These are phyloP conservation scores for Gilbertella persicaria DNA, from an alignment of 371 early-diverging fungal species.

Conservation along the genomic window DNA sequence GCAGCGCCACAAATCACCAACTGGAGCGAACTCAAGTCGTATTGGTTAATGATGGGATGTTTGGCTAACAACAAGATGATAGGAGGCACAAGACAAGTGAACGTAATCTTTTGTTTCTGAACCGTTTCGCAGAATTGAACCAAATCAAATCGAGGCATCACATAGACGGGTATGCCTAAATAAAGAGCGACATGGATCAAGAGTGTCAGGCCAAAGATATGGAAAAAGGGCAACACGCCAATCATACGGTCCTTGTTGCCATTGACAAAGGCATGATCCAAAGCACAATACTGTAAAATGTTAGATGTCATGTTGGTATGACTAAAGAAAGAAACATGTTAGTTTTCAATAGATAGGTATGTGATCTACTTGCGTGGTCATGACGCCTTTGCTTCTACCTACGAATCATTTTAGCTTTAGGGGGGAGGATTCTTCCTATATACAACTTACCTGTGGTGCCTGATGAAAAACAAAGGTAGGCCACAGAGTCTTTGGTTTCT, in stretches of 20 bases:
- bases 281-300: slow-evolving; percentile 51
- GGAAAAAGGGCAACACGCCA: slow-evolving; percentile 80
- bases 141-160: slow-evolving; percentile 73
- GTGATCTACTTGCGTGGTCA: slow-evolving; percentile 56
- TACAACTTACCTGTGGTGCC: slow-evolving; percentile 70
- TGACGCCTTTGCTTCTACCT: slow-evolving; percentile 75
- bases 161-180: slow-evolving; percentile 43
- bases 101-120: slow-evolving; percentile 59
- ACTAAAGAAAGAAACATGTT: slow-evolving; percentile 10
- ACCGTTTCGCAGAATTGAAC: slow-evolving; percentile 55
- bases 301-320: slow-evolving; percentile 80
- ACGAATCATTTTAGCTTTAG: no score
- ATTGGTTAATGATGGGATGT: slow-evolving; percentile 67
- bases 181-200: slow-evolving; percentile 30
- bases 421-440: not conserved
- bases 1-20: slow-evolving; percentile 80
- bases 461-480: slow-evolving; percentile 80
- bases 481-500: slow-evolving; percentile 42
- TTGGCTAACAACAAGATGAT: slow-evolving; percentile 69
- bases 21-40: slow-evolving; percentile 63
- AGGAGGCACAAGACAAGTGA: slow-evolving; percentile 78
- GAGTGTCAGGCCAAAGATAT: slow-evolving; percentile 53
- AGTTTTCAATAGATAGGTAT: not conserved
- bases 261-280: slow-evolving; percentile 26
- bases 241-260: slow-evolving; percentile 25